Evolutionary conservation across 2,329 filamentous ascomycete species (phyloP).

Genomic region (Periconia sp.): DNA sequence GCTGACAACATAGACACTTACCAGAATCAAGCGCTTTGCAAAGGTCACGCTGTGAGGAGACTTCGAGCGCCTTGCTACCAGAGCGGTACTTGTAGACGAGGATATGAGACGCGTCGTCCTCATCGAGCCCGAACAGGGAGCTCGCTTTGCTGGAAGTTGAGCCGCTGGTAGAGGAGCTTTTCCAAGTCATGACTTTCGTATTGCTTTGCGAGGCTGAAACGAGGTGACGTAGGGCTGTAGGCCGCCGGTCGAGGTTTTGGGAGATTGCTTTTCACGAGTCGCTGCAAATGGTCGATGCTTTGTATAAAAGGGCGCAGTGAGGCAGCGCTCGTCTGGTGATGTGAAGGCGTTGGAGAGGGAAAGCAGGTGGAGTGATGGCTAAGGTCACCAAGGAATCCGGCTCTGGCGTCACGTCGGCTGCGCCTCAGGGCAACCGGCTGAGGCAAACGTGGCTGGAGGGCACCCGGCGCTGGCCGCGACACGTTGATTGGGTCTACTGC

Average conservation of each 20-base stretch:
- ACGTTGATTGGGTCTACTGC: constrained; percentile 6
- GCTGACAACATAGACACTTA: constrained; percentile 21
- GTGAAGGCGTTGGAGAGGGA: constrained; percentile 16
- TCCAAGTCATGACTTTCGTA: constrained; percentile 48
- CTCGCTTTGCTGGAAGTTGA: constrained; percentile 45
- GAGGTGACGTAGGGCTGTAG: constrained; percentile 24
- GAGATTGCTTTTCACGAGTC: constrained; percentile 26
- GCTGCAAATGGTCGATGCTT: constrained; percentile 27
- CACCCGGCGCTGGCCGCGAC: constrained; percentile 5
- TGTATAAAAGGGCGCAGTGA: constrained; percentile 31
- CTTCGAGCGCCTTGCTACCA: constrained; percentile 44
- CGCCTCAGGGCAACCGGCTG: constrained; percentile 18
- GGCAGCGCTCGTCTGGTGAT: constrained; percentile 37
- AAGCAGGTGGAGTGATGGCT: constrained; percentile 29
- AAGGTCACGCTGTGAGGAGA: constrained; percentile 53
- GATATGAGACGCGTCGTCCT: constrained; percentile 50
- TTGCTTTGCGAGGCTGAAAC: constrained; percentile 34
- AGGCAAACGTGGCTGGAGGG: constrained; percentile 2
- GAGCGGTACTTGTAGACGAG: constrained; percentile 55
- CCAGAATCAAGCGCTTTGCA: constrained; percentile 47
- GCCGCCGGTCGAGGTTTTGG: constrained; percentile 17
- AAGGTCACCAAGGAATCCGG: constrained; percentile 12
- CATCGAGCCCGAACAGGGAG: constrained; percentile 52
- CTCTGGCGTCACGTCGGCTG: constrained; percentile 18
- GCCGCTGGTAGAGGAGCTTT: constrained; percentile 51